These are phyloP conservation scores for Geotrichum macrosporum DNA, from an alignment of 1,139 yeast genomes.

Conservation along the genomic window DNA sequence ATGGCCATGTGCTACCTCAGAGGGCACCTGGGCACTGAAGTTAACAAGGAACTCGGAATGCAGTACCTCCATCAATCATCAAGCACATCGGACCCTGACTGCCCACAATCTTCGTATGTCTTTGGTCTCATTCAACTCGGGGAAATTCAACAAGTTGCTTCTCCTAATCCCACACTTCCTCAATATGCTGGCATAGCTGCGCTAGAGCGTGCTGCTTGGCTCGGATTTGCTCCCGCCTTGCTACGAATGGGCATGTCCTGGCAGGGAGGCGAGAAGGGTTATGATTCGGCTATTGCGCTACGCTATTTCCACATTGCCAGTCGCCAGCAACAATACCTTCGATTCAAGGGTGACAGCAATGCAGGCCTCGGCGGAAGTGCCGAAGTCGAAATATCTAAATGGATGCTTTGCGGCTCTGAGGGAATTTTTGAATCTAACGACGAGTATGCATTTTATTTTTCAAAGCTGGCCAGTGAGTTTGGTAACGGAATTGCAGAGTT, in stretches of 20 bases:
- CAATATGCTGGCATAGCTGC: constrained; percentile 33
- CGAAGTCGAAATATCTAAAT: constrained; percentile 41
- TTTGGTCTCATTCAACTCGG: constrained; percentile 39
- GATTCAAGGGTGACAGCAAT: constrained; percentile 25
- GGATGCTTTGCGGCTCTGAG: constrained; percentile 41
- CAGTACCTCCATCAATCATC: constrained; percentile 34
- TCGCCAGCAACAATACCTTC: constrained; percentile 36
- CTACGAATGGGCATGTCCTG: constrained; percentile 42
- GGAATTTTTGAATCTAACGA: constrained; percentile 36
- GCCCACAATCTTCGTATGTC: constrained; percentile 40
- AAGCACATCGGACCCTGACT: constrained; percentile 37
- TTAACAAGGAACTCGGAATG: constrained; percentile 32
- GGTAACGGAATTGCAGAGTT: constrained; percentile 39
- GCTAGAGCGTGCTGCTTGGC: constrained; percentile 38
- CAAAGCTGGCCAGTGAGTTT: constrained; percentile 37
- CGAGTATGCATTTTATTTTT: constrained; percentile 40
- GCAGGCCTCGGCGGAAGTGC: constrained; percentile 34
- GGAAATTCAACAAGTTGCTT: constrained; percentile 32
- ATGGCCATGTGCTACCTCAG: constrained; percentile 38
- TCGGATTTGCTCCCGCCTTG: constrained; percentile 41
- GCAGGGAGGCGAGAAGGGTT: constrained; percentile 39
- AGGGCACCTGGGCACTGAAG: constrained; percentile 35
- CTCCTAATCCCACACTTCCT: constrained; percentile 21
- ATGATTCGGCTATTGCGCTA: constrained; percentile 39
- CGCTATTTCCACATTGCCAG: constrained; percentile 41